Evolutionary conservation across 768 basidiomycete species (phyloP), one percentile per base, ranked within the genome.

Genomic region (Phlebiopsis gigantea): DNA sequence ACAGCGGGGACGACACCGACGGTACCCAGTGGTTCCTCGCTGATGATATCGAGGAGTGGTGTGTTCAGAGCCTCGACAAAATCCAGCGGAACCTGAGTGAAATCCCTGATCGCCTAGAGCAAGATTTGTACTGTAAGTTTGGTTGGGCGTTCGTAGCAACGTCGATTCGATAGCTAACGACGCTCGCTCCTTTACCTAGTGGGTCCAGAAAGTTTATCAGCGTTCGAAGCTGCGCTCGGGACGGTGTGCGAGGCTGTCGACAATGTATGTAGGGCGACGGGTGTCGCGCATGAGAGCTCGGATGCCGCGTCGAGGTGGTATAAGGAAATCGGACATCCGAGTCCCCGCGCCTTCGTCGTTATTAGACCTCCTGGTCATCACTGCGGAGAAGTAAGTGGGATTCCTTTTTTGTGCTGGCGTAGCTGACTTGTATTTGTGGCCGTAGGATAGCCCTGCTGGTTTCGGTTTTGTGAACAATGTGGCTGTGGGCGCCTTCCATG

Each of bases 401-500:
- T 8, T 26, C 5, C 15, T 31, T 2, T 31, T 31, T 19, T 31
- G 12, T 29, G 21, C 29, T 22, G 17, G 6, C n/a, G n/a, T n/a
- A n/a, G 7, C 46, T 47, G 21, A 31, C 9, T 15, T n/a, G 4
- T 26, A 5, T 6, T 22, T 19, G 21, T 5, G 47, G 25, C 17
- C 10, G 2, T 24, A 68, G 70, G 84, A 93, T 58, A 81, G 82
- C 0, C 95, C 96, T 0, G 86, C 84, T 8, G 96, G 96, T 0
- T 98, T 98, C 68, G 98, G 96, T 69, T 97, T 95, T 62, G 80
- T 97, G 21, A 98, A 98, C 62, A 98, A 98, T 64, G 88, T 97
- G 0, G 86, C 87, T 0, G 79, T 98, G 2, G 94, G 80, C 0
- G 93, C 93, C 29, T 90, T 92, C 17, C 92, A 98, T 67, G 94